Percentiles rank a stretch among this genome's conserved stretches.
Conservation (phyloP, 1,139 yeast species). For the Diutina catenulata region DNA sequence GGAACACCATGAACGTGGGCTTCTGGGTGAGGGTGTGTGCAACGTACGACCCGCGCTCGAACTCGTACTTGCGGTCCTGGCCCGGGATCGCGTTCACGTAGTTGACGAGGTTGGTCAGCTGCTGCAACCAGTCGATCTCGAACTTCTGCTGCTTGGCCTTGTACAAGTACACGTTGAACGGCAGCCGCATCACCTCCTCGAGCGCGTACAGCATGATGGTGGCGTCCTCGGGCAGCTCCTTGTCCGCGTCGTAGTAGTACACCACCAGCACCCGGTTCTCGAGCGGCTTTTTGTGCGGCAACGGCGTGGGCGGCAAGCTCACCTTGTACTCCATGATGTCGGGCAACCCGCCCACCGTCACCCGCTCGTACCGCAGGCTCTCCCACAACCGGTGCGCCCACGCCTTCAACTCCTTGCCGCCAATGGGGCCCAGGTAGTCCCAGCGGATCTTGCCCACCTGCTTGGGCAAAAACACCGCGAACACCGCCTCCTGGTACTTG, state of each 20-base stretch:
- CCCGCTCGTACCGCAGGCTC: slow-evolving; percentile 26
- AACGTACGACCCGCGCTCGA: slow-evolving; percentile 32
- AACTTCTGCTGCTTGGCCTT: slow-evolving; percentile 33
- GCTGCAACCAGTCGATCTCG: slow-evolving; percentile 25
- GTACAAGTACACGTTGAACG: slow-evolving; percentile 41
- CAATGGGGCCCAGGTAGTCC: slow-evolving; percentile 20
- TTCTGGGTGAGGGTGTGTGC: slow-evolving; percentile 43
- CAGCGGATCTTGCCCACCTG: slow-evolving; percentile 21
- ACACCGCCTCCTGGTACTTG: slow-evolving; percentile 15
- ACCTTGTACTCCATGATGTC: slow-evolving; percentile 22
- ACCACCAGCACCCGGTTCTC: slow-evolving; percentile 36
- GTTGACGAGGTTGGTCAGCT: slow-evolving; percentile 29
- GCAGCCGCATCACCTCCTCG: slow-evolving; percentile 45
- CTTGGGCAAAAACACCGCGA: slow-evolving; percentile 30
- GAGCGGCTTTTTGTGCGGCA: slow-evolving; percentile 10
- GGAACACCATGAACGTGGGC: slow-evolving; percentile 51
- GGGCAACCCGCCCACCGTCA: slow-evolving; percentile 25
- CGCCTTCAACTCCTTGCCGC: slow-evolving; percentile 19
- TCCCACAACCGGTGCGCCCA: slow-evolving; percentile 23
- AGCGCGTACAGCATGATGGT: slow-evolving; percentile 46
- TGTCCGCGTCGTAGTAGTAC: slow-evolving; percentile 40
- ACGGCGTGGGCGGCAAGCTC: slow-evolving; percentile 14
- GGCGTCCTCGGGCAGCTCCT: slow-evolving; percentile 47
- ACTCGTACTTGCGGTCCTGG: slow-evolving; percentile 14
- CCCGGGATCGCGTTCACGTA: slow-evolving; percentile 28